A percentile compares a stretch with the other conserved stretches of the same genome.
These are phyloP conservation scores for Pugionium cornutum DNA, from an alignment of 345 rosid genomes.

Conservation along the genomic window DNA sequence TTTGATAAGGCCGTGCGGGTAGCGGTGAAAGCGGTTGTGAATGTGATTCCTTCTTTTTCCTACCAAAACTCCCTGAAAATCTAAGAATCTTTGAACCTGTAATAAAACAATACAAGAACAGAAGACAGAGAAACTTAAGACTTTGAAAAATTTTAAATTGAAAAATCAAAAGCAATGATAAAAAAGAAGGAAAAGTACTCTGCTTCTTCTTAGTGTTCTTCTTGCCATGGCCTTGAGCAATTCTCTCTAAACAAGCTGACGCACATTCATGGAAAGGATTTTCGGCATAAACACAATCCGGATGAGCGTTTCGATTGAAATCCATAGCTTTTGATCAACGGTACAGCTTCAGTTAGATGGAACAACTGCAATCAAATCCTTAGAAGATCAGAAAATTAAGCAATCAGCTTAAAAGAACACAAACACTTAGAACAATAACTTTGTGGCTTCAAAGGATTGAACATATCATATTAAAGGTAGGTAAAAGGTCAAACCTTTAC, in stretches of 20 bases:
- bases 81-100: conserved; percentile 56
- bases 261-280: conserved; percentile 46
- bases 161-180: not conserved
- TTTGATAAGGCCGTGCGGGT: conserved; percentile 30
- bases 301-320: conserved; percentile 31
- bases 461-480: conserved; percentile 25
- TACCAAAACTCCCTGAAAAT: conserved; percentile 60
- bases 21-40: conserved; percentile 50
- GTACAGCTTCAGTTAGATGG: no score
- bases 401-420: conserved; percentile 1
- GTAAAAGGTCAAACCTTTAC: conserved; percentile 27
- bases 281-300: conserved; percentile 37
- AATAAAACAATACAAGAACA: conserved; percentile 19
- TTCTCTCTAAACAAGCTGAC: conserved; percentile 41
- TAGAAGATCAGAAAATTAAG: no score
- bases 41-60: conserved; percentile 57
- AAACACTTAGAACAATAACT: not conserved
- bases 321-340: conserved; percentile 30
- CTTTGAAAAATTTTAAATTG: not conserved
- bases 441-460: conserved; percentile 2
- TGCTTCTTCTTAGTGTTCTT: conserved; percentile 35
- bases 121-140: conserved; percentile 25
- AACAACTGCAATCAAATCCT: not conserved
- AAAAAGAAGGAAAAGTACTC: not conserved
- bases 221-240: conserved; percentile 43